A percentile compares a stretch with the other conserved stretches of the same genome.
These are phyloP conservation scores for Arthrobotrys entomopaga DNA, from an alignment of 2,329 filamentous ascomycete species.

Conservation along the genomic window DNA sequence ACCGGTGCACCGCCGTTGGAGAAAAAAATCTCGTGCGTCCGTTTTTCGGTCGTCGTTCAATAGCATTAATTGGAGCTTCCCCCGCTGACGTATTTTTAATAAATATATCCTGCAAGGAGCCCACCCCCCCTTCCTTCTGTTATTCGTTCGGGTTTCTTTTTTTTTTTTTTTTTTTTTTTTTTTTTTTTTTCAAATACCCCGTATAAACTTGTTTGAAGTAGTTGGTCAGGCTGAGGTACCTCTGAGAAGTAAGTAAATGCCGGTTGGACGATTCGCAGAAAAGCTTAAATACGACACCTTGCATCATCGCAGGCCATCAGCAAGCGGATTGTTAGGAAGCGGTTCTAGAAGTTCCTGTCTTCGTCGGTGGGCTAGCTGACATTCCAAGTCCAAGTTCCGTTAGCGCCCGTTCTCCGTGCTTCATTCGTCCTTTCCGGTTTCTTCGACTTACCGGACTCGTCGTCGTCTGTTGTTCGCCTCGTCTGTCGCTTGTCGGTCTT, in stretches of 20 bases:
- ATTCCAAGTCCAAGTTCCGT: background rate
- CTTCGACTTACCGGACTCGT: background rate
- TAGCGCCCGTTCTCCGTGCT: background rate
- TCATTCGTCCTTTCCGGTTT: background rate
- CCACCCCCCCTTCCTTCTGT: too few species aligned
- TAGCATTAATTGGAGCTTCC: background rate
- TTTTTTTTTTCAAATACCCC: too few species aligned
- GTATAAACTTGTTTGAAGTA: too few species aligned
- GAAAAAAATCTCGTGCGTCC: too few species aligned
- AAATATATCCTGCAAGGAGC: conserved; percentile 11
- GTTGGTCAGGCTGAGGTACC: conserved; percentile 5
- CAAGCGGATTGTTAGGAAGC: background rate
- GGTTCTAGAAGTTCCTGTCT: conserved; percentile 2
- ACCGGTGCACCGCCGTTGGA: conserved; percentile 13
- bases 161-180: too few species aligned
- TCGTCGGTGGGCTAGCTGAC: conserved; percentile 1
- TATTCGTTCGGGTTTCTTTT: too few species aligned
- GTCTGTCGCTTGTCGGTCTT: background rate
- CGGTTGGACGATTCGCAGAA: background rate
- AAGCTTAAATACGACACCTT: conserved; percentile 10
- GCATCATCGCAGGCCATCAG: conserved; percentile 6
- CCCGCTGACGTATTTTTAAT: conserved; percentile 48
- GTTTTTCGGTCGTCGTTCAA: conserved; percentile 8
- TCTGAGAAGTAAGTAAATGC: conserved; percentile 1
- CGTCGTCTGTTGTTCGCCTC: background rate